Base-by-base conservation (phyloP, 2,329 filamentous ascomycete genomes). In the Alternaria gaisen region DNA sequence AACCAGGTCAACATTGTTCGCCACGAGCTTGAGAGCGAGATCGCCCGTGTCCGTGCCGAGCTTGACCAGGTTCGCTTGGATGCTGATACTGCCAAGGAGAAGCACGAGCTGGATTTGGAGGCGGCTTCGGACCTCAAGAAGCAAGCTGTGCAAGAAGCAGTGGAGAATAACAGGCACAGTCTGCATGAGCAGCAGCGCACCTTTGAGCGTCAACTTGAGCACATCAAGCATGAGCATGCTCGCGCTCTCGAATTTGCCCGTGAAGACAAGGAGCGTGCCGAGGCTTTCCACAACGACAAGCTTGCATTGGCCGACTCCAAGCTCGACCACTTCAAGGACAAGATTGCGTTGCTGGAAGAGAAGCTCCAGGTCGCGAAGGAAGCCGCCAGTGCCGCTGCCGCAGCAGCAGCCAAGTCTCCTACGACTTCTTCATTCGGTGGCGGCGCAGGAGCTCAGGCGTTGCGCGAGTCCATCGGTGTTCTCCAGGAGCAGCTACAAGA, bases 401-500 rank as follows among this genome's bases (percentile, higher is more conserved):
- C 92, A 34, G 93, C 92, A 26, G 77, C 80, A 22, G 44, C 83
- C 24, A 82, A 82, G 38, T 82, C 84, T 10, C 84, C 85, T 6
- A 75, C 83, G 44, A 77, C 67, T 28, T 66, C 64, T 47, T 59
- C 65, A 24, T 67, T 66, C 77, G 68, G 76, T 74, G 30, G 77
- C n/a, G 80, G 82, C 4, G 91, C 92, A 0, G 93, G 95, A 77
- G 97, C 94, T 1, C 94, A 98, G 79, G 95, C 95, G 7, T 86
- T 99, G 32, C 91, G 95, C 30, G 95, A 99, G 80, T 97, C 94
- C 1, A 97, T 99, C 74, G 89, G 97, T 80, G 95, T 97, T 18
- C 84, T 99, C 26, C 95, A 99, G 80, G 94, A 98, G 78, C 95
- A 99, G 79, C 86, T 99, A 7, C 95, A 98, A 78, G 93, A 95